Percentiles rank a stretch among this genome's conserved stretches.
Conservation (phyloP, 2,329 filamentous ascomycete genomes). For the Aquanectria penicillioides region DNA sequence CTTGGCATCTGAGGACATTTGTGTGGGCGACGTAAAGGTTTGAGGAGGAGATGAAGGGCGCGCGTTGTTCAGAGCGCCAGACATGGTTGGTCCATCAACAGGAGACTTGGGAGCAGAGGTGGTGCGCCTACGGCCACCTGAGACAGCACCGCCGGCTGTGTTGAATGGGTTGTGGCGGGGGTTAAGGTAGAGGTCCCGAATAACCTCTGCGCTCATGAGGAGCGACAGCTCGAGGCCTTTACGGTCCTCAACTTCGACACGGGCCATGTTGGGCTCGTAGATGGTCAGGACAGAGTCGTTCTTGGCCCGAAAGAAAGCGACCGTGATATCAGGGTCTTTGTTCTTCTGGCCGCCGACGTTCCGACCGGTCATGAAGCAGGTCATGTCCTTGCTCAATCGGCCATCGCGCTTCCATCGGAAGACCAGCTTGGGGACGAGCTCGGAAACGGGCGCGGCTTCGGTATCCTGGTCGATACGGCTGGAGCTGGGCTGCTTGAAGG, state of each 20-base stretch:
- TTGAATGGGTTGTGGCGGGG: slow-evolving; percentile 83
- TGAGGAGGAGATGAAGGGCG: slow-evolving; percentile 33
- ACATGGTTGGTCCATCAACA: slow-evolving; percentile 41
- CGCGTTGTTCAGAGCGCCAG: slow-evolving; percentile 51
- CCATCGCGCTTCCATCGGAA: slow-evolving; percentile 94
- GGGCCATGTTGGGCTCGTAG: slow-evolving; percentile 90
- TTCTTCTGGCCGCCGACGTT: slow-evolving; percentile 79
- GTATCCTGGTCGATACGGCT: slow-evolving; percentile 82
- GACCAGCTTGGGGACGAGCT: slow-evolving; percentile 76
- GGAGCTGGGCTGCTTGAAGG: slow-evolving; percentile 82
- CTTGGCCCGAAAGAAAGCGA: slow-evolving; percentile 85
- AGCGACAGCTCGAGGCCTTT: slow-evolving; percentile 92
- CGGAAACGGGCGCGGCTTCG: slow-evolving; percentile 47
- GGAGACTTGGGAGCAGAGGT: slow-evolving; percentile 51
- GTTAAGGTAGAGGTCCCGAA: slow-evolving; percentile 72
- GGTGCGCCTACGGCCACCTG: slow-evolving; percentile 44
- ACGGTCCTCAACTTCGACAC: slow-evolving; percentile 92
- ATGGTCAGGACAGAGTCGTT: slow-evolving; percentile 76
- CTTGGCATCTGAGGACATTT: slow-evolving; percentile 31
- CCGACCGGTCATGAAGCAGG: slow-evolving; percentile 86
- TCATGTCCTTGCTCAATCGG: slow-evolving; percentile 86
- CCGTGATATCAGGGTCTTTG: slow-evolving; percentile 93
- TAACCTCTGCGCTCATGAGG: slow-evolving; percentile 69
- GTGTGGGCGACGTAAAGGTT: slow-evolving; percentile 26
- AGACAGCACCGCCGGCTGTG: slow-evolving; percentile 55